phyloP scores from a whole-genome alignment of 2,329 filamentous ascomycete genomes.

The Leptosphaerulina australis region DNA sequence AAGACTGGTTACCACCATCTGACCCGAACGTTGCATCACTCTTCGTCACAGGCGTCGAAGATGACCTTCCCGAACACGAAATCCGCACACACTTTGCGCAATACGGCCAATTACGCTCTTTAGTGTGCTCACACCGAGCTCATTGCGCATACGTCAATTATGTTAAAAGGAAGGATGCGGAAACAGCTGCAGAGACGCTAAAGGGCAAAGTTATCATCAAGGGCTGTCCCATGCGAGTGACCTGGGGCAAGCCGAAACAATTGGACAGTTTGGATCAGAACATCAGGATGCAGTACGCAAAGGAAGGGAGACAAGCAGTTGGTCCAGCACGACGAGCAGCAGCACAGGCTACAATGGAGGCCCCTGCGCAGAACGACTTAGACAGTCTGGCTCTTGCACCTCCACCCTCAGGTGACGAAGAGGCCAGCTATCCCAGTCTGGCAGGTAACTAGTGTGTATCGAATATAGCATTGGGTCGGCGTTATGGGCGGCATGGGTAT shows the following conservation, averaged over 20 bases:
- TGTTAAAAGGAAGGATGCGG: constrained; percentile 80
- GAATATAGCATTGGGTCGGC: constrained; percentile 32
- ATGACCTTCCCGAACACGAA: constrained; percentile 91
- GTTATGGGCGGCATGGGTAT: constrained; percentile 40
- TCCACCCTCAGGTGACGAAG: constrained; percentile 78
- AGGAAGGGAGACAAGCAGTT: constrained; percentile 66
- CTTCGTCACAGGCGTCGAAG: constrained; percentile 93
- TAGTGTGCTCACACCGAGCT: constrained; percentile 95
- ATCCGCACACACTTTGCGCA: constrained; percentile 87
- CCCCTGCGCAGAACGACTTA: constrained; percentile 50
- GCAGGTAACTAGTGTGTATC: constrained; percentile 69
- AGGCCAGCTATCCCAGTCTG: constrained; percentile 84
- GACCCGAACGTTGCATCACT: constrained; percentile 89
- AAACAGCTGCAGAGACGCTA: constrained; percentile 81
- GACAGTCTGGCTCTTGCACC: constrained; percentile 66
- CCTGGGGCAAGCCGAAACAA: constrained; percentile 92
- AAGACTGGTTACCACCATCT: constrained; percentile 83
- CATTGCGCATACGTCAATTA: constrained; percentile 98
- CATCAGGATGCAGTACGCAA: constrained; percentile 78
- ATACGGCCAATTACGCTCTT: constrained; percentile 86
- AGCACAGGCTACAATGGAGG: constrained; percentile 50
- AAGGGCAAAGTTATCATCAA: constrained; percentile 89
- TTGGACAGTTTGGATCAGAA: constrained; percentile 91
- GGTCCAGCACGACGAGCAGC: constrained; percentile 37
- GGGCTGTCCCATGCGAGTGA: constrained; percentile 85